Base-by-base conservation (phyloP, 305 asterid genomes). In the Plantago lanceolata region DNA sequence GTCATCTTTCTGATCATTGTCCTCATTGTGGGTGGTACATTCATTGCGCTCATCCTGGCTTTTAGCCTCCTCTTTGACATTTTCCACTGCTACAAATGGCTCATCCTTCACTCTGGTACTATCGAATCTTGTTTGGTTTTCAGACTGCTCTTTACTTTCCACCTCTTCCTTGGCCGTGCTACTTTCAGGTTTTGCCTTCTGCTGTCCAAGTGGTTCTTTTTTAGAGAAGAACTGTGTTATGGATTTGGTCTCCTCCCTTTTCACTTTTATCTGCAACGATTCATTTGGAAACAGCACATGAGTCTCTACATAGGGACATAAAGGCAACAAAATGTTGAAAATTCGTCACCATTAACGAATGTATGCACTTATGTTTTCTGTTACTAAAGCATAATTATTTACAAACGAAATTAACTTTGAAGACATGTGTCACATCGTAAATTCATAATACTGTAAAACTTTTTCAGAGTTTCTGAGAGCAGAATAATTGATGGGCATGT, bases 221-320 rank as follows among this genome's bases (percentile, higher is more conserved):
- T 79, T 85, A 7, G 80, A 73, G 81, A 92, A 89, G 28, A 89
- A 92, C 66, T 79, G 86, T 2, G 96, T 78, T 74, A 92, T 92
- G 6, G 87, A 47, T 76, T 74, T 86, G 28, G 69, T 79, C 70
- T 85, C 89, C 47, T 81, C 89, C 28, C 70, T 50, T 81, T 89
- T 89, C 31, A 87, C 73, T 77, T 81, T 86, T 75, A 87, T 71
- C 78, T 79, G 79, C 65, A 44, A 43, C 49, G 33, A 19, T 58
- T 40, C 48, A 16, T 48, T 16, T 66, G 40, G 47, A 26, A 51
- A 55, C 33, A 57, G 28, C 35, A 24, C 20, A 12, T 3, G 35
- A 54, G 59, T 40, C 31, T 54, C 37, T 9, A 53, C 37, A 21
- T 4, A 21, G 57, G 17, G 26, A 18, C 6, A 4, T 24, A 13